Evolutionary conservation across 2,329 filamentous ascomycete species (phyloP), one percentile per base, ranked within the genome.

Genomic region (Pyricularia grisea): DNA sequence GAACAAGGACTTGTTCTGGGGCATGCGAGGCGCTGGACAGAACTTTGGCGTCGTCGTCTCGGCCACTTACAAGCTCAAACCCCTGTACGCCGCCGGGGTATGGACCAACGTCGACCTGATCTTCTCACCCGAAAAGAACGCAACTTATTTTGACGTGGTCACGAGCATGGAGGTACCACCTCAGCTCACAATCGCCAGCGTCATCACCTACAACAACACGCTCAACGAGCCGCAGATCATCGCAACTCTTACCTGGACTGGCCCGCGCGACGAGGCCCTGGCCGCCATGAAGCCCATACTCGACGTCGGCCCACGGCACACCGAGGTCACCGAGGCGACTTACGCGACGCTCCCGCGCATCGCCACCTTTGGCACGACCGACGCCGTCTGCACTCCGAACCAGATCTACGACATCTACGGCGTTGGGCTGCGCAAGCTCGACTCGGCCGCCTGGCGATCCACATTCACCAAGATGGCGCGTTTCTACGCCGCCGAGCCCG

Each of bases 11-110:
- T 73, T 85, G 0, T 77, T 83, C 71, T 85, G 82, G 82, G 83
- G 80, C 23, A 73, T 85, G 0, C 81, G 77, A 74, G 84, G 83
- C 20, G 84, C 83, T 3, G 83, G 81, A 1, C 81, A 79, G 10
- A 85, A 85, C 71, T 80, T 85, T 71, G 83, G 83, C 61, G 80
- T 85, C 67, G 79, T 85, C 61, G 64, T 66, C 28, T 36, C 30
- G 20, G 64, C 64, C 30, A 66, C 31, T 1, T 66, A 66, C 64
- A 65, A 33, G 63, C 63, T 65, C 28, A 65, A 65, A 30, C 28
- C 28, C 2, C 28, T 65, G 63, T 65, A 65, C 63, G 63, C 25
- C 25, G 28, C 17, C 28, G 63, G 63, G 3, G 63, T 65, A 4
- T 65, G 63, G 63, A 65, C 63, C 63, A 65, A 31, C 63, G 63